These are phyloP conservation scores for Cichorium intybus DNA, from an alignment of 140 eudicot genomes.

Conservation along the genomic window DNA sequence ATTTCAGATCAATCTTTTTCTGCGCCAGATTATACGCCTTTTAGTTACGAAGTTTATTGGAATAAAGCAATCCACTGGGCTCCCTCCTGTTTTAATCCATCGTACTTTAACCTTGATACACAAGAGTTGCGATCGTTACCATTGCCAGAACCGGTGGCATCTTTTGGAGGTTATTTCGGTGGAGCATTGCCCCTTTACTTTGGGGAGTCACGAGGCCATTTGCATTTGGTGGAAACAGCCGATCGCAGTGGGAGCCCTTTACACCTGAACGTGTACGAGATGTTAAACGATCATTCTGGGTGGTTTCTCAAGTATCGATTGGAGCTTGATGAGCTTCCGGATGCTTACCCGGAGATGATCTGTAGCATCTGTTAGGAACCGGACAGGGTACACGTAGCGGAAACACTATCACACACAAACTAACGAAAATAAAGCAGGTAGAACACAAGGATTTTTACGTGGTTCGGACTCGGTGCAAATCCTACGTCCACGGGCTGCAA, in stretches of 20 bases:
- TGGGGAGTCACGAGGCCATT: constrained; percentile 25
- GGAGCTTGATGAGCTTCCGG: constrained; percentile 11
- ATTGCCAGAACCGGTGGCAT: neutral
- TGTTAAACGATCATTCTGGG: constrained; percentile 25
- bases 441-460: too few species aligned
- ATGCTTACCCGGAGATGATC: constrained; percentile 13
- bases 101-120: constrained; percentile 11
- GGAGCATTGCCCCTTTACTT: constrained; percentile 9
- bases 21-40: neutral
- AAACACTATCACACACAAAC: too few species aligned
- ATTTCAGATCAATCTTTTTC: neutral
- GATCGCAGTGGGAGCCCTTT: neutral
- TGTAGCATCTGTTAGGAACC: too few species aligned
- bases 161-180: neutral
- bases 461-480: too few species aligned
- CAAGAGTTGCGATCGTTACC: constrained; percentile 8
- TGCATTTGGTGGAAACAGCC: constrained; percentile 11
- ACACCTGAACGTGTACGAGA: constrained; percentile 31
- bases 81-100: neutral
- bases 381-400: too few species aligned
- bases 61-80: constrained; percentile 27
- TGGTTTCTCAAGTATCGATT: constrained; percentile 35
- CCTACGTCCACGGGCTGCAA: too few species aligned
- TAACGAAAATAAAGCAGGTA: too few species aligned
- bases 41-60: constrained; percentile 17